phyloP scores from a whole-genome alignment of 2,329 filamentous ascomycete species.

The Epichloe hybrida region DNA sequence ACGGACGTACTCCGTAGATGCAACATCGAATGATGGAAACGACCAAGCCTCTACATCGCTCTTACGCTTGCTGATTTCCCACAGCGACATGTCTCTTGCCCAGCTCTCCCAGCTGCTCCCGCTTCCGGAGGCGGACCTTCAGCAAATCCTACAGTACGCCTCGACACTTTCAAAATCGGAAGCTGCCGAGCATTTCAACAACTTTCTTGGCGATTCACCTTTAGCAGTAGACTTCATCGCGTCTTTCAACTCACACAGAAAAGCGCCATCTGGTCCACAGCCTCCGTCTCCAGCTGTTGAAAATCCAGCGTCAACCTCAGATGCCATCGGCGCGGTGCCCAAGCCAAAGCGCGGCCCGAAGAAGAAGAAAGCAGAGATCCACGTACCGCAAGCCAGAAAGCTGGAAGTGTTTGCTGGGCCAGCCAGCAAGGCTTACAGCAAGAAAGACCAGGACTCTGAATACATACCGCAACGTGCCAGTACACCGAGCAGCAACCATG shows the following conservation, averaged over 20 bases:
- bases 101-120: constrained; percentile 72
- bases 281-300: constrained; percentile 5
- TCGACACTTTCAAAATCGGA: constrained; percentile 61
- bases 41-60: not conserved
- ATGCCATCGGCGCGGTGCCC: constrained; percentile 29
- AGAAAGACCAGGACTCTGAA: constrained; percentile 55
- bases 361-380: constrained; percentile 48
- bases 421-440: constrained; percentile 58
- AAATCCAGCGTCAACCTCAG: constrained; percentile 1
- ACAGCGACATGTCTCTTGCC: constrained; percentile 36
- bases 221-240: constrained; percentile 65
- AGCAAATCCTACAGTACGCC: constrained; percentile 74
- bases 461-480: constrained; percentile 49
- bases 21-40: not conserved
- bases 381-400: constrained; percentile 49
- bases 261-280: constrained; percentile 20
- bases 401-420: constrained; percentile 49
- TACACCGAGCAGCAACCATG: constrained; percentile 23
- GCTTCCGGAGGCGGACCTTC: constrained; percentile 70
- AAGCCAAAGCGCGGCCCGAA: constrained; percentile 32
- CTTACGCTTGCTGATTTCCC: not conserved
- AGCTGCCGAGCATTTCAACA: constrained; percentile 73
- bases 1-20: not conserved
- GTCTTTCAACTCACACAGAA: constrained; percentile 59
- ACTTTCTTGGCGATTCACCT: constrained; percentile 76